Base-by-base conservation (phyloP, 495 filamentous ascomycete genomes). In the Penicillium atrosanguineum region DNA sequence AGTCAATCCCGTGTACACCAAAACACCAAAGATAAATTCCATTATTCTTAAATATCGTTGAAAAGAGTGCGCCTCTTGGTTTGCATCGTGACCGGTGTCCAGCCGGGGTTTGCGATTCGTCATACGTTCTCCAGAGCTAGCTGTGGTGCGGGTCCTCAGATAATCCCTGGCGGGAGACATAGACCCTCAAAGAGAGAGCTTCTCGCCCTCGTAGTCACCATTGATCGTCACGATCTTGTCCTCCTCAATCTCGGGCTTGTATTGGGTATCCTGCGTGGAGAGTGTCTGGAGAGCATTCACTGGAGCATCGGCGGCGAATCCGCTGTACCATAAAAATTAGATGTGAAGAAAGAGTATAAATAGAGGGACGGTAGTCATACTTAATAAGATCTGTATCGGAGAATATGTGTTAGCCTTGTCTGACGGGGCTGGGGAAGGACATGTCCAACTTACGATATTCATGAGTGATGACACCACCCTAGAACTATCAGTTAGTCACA, bases 281-380 rank as follows among this genome's bases (percentile, higher is more conserved):
- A 95, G 79, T 6, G 77, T 80, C 52, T 88, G 78, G 36, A 95
- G 68, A n/a, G 83, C 78, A 55, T 83, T 82, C 23, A 77, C 79
- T 2, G 88, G 82, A 43, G 84, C 82, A 55, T 87, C 85, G 40
- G 85, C 87, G 39, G 89, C 83, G 64, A 93, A 95, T 18, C 86
- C 90, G 72, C 87, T 91, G 51, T 39, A 60, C 19, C 7, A 28
- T 29, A 18, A 8, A 55, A 7, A 55, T 71, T 60, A 73, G 65
- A 50, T 21, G 16, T 39, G n/a, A 52, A 9, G n/a, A 15, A 36
- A 25, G n/a, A 14, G 19, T 16, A 15, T 11, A 18, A 46, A 23
- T 25, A 6, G 34, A 23, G 16, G 3, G 19, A 41, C 5, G 23
- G 16, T 9, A 18, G 9, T 21, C 53, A 55, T 75, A 80, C 74